Evolutionary conservation across 73 alveolate genomes (phyloP).

Genomic region (Paramecium primaurelia): DNA sequence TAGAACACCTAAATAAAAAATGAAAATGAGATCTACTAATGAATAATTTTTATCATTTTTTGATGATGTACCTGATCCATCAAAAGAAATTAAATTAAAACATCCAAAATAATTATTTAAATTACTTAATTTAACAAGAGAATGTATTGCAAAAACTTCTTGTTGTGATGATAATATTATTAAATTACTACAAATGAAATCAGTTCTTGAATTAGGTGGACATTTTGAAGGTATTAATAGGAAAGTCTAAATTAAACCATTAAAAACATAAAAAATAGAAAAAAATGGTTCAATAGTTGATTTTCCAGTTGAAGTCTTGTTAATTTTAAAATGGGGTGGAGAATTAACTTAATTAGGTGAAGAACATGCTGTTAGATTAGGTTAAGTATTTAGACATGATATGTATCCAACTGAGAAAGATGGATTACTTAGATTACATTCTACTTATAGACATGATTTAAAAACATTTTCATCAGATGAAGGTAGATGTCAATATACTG

Average conservation of each 20-base stretch:
- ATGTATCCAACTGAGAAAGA: slow-evolving; percentile 86
- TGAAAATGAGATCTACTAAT: slow-evolving; percentile 90
- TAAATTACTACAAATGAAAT: slow-evolving; percentile 82
- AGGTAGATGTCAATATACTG: slow-evolving; percentile 95
- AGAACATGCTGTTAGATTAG: slow-evolving; percentile 84
- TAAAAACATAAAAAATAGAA: background rate
- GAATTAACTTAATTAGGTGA: slow-evolving; percentile 94
- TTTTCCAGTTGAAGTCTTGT: slow-evolving; percentile 70
- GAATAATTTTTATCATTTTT: slow-evolving; percentile 72
- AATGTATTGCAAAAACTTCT: slow-evolving; percentile 65
- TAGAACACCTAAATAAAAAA: slow-evolving; percentile 94
- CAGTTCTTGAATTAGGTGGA: slow-evolving; percentile 78
- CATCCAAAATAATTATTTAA: slow-evolving; percentile 69
- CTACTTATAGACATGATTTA: slow-evolving; percentile 94
- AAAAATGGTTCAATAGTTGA: slow-evolving; percentile 10
- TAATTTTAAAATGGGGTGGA: slow-evolving; percentile 96
- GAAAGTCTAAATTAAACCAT: slow-evolving; percentile 50
- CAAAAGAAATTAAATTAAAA: slow-evolving; percentile 76
- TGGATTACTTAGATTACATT: slow-evolving; percentile 89
- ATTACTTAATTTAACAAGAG: slow-evolving; percentile 74
- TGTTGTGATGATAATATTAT: slow-evolving; percentile 79
- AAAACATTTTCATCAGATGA: slow-evolving; percentile 95
- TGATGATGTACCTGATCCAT: slow-evolving; percentile 67
- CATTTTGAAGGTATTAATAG: slow-evolving; percentile 65
- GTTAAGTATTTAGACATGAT: slow-evolving; percentile 78